phyloP scores from a whole-genome alignment of 371 early-diverging fungal genomes.

The Haplosporangium sp. region DNA sequence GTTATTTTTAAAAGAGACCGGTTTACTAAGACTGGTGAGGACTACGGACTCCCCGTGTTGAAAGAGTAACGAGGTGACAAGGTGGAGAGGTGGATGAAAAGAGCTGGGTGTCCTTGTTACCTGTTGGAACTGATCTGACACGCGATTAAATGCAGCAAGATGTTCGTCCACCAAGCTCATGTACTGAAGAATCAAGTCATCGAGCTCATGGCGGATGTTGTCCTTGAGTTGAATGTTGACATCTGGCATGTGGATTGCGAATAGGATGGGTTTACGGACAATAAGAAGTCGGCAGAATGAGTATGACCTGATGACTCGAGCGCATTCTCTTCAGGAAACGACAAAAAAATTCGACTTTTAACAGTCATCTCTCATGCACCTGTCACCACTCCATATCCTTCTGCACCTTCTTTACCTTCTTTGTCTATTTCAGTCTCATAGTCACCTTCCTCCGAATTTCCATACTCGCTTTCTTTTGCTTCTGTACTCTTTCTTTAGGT shows the following conservation, averaged over 20 bases:
- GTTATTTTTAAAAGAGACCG: not conserved
- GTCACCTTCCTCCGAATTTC: no score
- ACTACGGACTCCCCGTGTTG: not conserved
- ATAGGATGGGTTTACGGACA: not conserved
- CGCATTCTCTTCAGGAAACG: not conserved
- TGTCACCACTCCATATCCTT: no score
- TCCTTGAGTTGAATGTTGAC: not conserved
- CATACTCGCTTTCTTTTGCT: constrained; percentile 25
- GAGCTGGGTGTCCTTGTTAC: constrained; percentile 6
- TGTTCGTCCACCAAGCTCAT: constrained; percentile 41
- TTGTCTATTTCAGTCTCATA: no score
- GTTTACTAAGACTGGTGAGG: not conserved
- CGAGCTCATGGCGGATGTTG: constrained; percentile 29
- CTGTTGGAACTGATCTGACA: constrained; percentile 42
- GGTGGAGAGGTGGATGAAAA: not conserved
- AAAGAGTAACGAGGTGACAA: not conserved
- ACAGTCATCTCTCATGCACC: no score
- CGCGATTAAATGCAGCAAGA: constrained; percentile 27
- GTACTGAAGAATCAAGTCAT: constrained; percentile 33
- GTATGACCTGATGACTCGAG: not conserved
- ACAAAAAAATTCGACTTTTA: no score
- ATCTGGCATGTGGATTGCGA: constrained; percentile 3
- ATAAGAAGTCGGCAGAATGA: not conserved
- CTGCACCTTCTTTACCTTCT: no score
- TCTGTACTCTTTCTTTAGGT: not conserved